These are phyloP conservation scores for Neonectria coccinea DNA, from an alignment of 2,329 filamentous ascomycete genomes.

Conservation along the genomic window DNA sequence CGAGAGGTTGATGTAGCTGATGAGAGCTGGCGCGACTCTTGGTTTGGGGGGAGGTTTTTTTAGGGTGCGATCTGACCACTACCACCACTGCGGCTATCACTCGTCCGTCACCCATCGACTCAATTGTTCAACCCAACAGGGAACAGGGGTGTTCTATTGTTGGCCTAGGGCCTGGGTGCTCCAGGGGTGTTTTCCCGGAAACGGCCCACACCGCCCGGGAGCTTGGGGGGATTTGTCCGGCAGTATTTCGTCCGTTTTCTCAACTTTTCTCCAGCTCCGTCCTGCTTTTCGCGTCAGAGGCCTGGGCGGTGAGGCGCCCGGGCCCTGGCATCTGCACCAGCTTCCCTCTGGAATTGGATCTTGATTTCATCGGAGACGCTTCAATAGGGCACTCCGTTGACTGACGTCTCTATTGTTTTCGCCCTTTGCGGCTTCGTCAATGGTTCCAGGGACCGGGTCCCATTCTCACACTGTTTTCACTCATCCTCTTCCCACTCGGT, in stretches of 20 bases:
- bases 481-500: too few species aligned
- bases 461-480: too few species aligned
- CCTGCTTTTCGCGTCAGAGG: neutral
- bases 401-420: neutral
- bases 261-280: neutral
- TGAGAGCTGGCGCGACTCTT: conserved; percentile 24
- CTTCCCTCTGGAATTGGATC: neutral
- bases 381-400: too few species aligned
- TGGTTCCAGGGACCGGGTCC: too few species aligned
- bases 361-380: too few species aligned
- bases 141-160: conserved; percentile 3
- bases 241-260: conserved; percentile 20
- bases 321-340: neutral
- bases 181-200: conserved; percentile 4
- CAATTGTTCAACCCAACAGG: neutral
- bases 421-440: too few species aligned
- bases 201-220: conserved; percentile 24
- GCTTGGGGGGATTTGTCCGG: conserved; percentile 29
- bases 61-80: conserved; percentile 35
- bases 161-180: neutral
- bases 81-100: neutral
- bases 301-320: conserved; percentile 21
- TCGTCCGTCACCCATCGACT: neutral
- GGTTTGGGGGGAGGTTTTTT: conserved; percentile 26
- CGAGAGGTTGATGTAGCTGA: conserved; percentile 19